Conservation (phyloP, 2,329 filamentous ascomycete genomes). For the Ambrosiella xylebori region DNA sequence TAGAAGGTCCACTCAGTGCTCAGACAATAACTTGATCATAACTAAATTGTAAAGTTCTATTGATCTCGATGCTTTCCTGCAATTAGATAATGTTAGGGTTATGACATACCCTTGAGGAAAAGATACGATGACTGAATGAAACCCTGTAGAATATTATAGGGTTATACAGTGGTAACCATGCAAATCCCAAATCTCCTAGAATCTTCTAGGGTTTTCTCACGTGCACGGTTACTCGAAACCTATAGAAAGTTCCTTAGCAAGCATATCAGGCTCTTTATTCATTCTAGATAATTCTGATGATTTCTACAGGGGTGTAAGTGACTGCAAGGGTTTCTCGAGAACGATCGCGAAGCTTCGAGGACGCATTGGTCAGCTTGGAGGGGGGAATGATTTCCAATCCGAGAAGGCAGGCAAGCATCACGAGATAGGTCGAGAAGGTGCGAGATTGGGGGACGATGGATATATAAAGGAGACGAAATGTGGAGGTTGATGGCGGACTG, state of each 20-base stretch:
- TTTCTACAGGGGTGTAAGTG: background rate
- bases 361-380: background rate
- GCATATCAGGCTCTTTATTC: background rate
- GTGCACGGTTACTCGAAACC: background rate
- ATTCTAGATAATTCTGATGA: background rate
- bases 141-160: no score
- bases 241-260: background rate
- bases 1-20: no score
- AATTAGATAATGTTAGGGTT: no score
- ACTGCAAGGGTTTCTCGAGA: background rate
- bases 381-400: background rate
- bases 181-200: background rate
- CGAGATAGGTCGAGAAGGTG: conserved; percentile 1
- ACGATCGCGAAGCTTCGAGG: background rate
- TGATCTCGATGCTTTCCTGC: no score
- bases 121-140: no score
- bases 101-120: no score
- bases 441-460: background rate
- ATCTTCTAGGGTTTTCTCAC: background rate
- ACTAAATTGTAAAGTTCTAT: no score
- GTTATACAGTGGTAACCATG: no score
- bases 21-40: no score
- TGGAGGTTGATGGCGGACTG: background rate
- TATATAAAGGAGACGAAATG: conserved; percentile 2
- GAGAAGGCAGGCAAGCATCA: background rate